phyloP scores from a whole-genome alignment of 2,329 filamentous ascomycete genomes.

The Beauveria rudraprayagi region DNA sequence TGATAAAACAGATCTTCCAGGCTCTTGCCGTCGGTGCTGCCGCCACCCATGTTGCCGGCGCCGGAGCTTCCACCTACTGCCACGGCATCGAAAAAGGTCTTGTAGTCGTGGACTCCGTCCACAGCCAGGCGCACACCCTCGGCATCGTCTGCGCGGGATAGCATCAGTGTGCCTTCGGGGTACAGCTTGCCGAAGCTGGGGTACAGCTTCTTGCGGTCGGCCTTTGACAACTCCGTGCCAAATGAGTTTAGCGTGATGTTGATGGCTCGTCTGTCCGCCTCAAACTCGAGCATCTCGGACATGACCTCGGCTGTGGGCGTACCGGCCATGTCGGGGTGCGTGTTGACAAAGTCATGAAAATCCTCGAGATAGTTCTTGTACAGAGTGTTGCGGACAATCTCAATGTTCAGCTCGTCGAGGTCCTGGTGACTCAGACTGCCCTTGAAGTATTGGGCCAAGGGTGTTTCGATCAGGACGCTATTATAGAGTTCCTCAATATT shows the following conservation, averaged over 20 bases:
- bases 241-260: conserved; percentile 99
- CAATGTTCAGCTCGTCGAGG: conserved; percentile 96
- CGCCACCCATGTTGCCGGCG: conserved; percentile 76
- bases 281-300: conserved; percentile 92
- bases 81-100: conserved; percentile 88
- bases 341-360: conserved; percentile 91
- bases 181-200: conserved; percentile 86
- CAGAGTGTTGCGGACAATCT: conserved; percentile 95
- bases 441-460: conserved; percentile 94
- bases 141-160: conserved; percentile 88
- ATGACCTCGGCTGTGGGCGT: conserved; percentile 92
- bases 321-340: conserved; percentile 73
- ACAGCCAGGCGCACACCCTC: conserved; percentile 91
- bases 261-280: conserved; percentile 92
- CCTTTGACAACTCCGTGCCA: conserved; percentile 89
- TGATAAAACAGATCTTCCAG: conserved; percentile 98
- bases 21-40: conserved; percentile 75
- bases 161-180: conserved; percentile 89
- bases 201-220: conserved; percentile 92
- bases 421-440: conserved; percentile 92
- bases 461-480: conserved; percentile 93
- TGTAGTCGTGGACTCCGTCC: conserved; percentile 89
- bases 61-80: conserved; percentile 64
- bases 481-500: conserved; percentile 99
- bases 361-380: conserved; percentile 99